Conservation (phyloP, 257 asterid species). For the Gentiana macrophylla region DNA sequence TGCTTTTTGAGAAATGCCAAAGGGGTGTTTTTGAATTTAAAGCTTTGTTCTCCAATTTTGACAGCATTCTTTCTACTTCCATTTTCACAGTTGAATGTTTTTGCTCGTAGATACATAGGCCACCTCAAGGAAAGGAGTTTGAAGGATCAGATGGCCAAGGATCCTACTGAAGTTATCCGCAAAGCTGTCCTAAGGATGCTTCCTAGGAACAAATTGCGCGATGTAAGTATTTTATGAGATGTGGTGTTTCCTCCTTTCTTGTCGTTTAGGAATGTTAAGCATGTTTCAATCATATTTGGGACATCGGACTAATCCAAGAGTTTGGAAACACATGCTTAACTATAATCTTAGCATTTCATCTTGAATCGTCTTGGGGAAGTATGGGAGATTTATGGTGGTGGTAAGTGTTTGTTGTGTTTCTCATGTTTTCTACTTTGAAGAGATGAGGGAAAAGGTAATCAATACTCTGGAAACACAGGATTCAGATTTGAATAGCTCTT, state of each 20-base stretch:
- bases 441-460: no score
- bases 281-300: not conserved
- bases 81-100: slow-evolving; percentile 2
- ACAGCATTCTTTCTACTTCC: not conserved
- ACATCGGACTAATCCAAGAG: not conserved
- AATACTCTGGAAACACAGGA: no score
- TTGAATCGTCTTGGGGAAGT: no score
- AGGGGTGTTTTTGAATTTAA: not conserved
- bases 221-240: slow-evolving; percentile 42
- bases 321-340: no score
- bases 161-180: slow-evolving; percentile 96
- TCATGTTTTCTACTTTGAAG: no score
- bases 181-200: slow-evolving; percentile 96
- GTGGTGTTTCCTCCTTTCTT: not conserved
- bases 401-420: no score
- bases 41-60: not conserved
- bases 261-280: not conserved
- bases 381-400: no score
- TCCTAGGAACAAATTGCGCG: slow-evolving; percentile 90
- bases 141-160: slow-evolving; percentile 96
- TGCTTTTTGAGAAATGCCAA: no score
- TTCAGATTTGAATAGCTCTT: no score
- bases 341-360: no score
- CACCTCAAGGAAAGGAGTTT: slow-evolving; percentile 90
- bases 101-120: slow-evolving; percentile 59